Evolutionary conservation across 371 early-diverging fungal genomes (phyloP).

Genomic region (Sporodiniella umbellata): DNA sequence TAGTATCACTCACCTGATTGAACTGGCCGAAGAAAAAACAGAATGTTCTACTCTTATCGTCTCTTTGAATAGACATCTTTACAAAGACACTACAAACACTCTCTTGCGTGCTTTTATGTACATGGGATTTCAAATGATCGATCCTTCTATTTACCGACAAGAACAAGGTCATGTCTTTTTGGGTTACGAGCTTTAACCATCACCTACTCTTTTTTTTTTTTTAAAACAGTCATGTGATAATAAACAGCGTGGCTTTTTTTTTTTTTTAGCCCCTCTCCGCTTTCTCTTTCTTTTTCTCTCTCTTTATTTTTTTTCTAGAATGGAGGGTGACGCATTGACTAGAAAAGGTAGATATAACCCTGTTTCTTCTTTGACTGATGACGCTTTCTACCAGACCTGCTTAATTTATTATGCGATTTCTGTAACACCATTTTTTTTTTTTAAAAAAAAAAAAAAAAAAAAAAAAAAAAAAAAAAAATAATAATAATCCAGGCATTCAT

Average conservation of each 20-base stretch:
- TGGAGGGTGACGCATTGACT: background rate
- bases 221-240: too few species aligned
- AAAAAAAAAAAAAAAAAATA: background rate
- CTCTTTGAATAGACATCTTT: conserved; percentile 24
- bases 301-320: background rate
- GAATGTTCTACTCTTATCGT: conserved; percentile 38
- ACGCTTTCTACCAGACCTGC: conserved; percentile 3
- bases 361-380: background rate
- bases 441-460: too few species aligned
- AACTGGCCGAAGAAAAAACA: conserved; percentile 48
- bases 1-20: conserved; percentile 46
- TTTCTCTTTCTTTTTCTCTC: background rate
- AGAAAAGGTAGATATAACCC: too few species aligned
- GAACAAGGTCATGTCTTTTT: conserved; percentile 48
- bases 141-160: conserved; percentile 52
- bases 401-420: conserved; percentile 17
- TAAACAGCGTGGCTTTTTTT: background rate
- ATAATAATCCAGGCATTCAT: too few species aligned
- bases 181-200: conserved; percentile 44
- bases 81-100: conserved; percentile 23
- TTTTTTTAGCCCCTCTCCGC: too few species aligned
- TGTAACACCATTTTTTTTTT: too few species aligned
- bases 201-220: background rate
- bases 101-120: conserved; percentile 59
- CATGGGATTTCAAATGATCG: conserved; percentile 59